Evolutionary conservation across 345 rosid species (phyloP).

Genomic region (Mallotus nudiflorus): DNA sequence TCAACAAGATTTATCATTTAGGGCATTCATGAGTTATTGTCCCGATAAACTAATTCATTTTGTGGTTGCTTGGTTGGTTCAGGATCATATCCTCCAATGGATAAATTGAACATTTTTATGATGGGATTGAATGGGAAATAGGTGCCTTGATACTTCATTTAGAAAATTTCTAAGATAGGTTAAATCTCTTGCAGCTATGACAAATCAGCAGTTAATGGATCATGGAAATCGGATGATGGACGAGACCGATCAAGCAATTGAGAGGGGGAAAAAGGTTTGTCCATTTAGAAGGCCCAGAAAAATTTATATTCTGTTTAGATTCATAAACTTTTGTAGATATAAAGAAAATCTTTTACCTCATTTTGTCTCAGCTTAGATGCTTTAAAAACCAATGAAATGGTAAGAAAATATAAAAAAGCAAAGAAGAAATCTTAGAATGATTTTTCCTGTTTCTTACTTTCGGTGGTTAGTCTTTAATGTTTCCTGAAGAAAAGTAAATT

Average conservation of each 20-base stretch:
- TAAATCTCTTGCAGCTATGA: slow-evolving; percentile 62
- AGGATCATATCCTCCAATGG: neutral
- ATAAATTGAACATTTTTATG: no score
- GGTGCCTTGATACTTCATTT: neutral
- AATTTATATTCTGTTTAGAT: neutral
- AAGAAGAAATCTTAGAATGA: neutral
- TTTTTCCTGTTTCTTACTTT: neutral
- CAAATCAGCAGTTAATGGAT: slow-evolving; percentile 74
- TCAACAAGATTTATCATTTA: neutral
- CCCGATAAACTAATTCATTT: neutral
- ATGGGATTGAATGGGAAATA: neutral
- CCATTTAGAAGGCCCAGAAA: neutral
- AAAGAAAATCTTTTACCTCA: neutral
- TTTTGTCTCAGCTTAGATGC: neutral
- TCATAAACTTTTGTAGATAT: neutral
- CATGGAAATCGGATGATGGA: slow-evolving; percentile 80
- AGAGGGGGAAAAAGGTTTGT: slow-evolving; percentile 72
- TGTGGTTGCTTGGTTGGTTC: neutral
- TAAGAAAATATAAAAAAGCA: neutral
- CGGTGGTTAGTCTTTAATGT: no score
- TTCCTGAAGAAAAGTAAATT: no score
- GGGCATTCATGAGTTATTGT: neutral
- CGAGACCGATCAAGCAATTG: slow-evolving; percentile 94
- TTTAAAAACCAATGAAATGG: neutral
- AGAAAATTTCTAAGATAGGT: slow-evolving; percentile 15